Conservation (phyloP, 148 eudicot genomes). For the Cornus controversa region DNA sequence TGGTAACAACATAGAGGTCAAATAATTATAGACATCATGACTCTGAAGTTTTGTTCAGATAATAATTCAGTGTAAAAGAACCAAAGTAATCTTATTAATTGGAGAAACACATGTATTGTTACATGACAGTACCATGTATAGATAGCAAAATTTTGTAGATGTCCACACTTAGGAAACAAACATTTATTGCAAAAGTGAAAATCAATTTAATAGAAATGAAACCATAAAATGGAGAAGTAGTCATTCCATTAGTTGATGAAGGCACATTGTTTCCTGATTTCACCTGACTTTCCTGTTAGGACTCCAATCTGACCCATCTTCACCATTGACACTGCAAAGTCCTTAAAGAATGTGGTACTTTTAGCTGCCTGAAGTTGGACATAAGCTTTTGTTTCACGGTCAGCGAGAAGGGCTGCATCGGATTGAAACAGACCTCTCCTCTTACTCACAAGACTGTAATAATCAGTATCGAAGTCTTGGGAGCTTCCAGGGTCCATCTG, state of each 20-base stretch:
- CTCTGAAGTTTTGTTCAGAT: too few species aligned
- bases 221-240: not conserved
- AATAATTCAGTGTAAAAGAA: not conserved
- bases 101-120: too few species aligned
- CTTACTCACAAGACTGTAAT: slow-evolving; percentile 43
- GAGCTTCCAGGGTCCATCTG: slow-evolving; percentile 49
- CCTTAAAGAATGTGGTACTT: slow-evolving; percentile 34
- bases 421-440: slow-evolving; percentile 53
- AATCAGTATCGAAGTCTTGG: slow-evolving; percentile 40
- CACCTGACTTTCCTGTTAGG: slow-evolving; percentile 37
- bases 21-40: too few species aligned
- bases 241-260: slow-evolving; percentile 14
- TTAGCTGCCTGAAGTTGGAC: slow-evolving; percentile 27
- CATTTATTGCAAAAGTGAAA: not conserved
- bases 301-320: slow-evolving; percentile 42
- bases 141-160: too few species aligned
- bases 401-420: slow-evolving; percentile 53
- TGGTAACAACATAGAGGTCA: not conserved
- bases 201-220: too few species aligned
- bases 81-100: too few species aligned
- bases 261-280: slow-evolving; percentile 35
- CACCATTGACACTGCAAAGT: slow-evolving; percentile 39
- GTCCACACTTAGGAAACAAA: too few species aligned
- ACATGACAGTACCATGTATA: too few species aligned
- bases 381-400: slow-evolving; percentile 31